Base-by-base conservation (phyloP, 805 yeast species). In the Starmera pachycereana region DNA sequence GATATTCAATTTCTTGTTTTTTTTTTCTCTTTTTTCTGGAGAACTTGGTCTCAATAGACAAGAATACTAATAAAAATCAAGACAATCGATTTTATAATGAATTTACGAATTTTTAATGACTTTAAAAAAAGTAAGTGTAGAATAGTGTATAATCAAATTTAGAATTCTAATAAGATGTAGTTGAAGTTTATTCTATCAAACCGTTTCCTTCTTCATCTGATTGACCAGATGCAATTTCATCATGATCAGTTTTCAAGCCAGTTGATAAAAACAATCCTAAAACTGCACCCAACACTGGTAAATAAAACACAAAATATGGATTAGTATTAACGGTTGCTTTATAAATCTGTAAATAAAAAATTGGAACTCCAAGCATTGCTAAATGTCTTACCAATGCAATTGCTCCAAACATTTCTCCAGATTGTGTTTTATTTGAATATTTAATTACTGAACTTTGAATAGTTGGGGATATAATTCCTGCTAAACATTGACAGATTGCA, bases 201-300 rank as follows among this genome's bases (percentile, higher is more conserved):
- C 6, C 6, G 5, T 22, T 22, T 2, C 9, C 27, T 22, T 63
- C 52, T 22, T 22, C 27, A 22, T 22, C 27, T 22, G 27, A 22
- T 22, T 5, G 27, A 58, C 67, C 72, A 68, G 70, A 68, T 47
- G 40, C 38, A 22, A 22, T 22, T 22, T 22, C 27, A 22, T 22
- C 5, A 22, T 22, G 27, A 22, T 22, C 27, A 22, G 5, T 22
- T 22, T 3, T 22, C 27, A 22, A 22, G 9, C 27, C 4, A 22
- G 27, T 14, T 11, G 37, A 14, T 11, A 35, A 28, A 7, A 28
- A 8, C 12, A 35, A 10, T 13, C 18, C 19, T 10, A 29, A 12
- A 37, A 37, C 30, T n/a, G 38, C 29, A 18, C 38, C 38, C n/a
- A 31, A 8, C 11, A 37, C 29, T 8, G 38, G 34, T 8, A 37